Evolutionary conservation across 306 rosid genomes (phyloP).

Genomic region (Coriaria nepalensis): DNA sequence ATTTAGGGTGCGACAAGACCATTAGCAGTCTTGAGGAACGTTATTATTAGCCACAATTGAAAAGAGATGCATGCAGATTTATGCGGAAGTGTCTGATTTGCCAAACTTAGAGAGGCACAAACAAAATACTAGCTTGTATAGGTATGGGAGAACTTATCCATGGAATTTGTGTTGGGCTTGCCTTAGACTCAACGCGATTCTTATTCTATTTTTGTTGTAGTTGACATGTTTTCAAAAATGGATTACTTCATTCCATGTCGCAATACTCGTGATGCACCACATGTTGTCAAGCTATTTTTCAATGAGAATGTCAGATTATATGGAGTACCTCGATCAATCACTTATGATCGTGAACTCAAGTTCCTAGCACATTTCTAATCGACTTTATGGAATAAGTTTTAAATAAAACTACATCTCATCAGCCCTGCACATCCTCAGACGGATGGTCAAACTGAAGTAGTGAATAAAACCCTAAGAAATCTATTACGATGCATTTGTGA

Average conservation of each 20-base stretch:
- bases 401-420: neutral
- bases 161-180: neutral
- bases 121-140: neutral
- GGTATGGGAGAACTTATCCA: neutral
- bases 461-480: too few relatives aligned
- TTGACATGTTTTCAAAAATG: neutral
- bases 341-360: conserved; percentile 5
- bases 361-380: conserved; percentile 7
- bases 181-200: neutral
- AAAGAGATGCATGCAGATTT: neutral
- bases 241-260: neutral
- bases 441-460: too few relatives aligned
- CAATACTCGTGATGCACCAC: neutral
- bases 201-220: neutral
- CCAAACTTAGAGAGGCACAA: neutral
- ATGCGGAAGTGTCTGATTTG: neutral
- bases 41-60: neutral
- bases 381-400: neutral
- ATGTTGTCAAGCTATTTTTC: neutral
- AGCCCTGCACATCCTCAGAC: neutral
- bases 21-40: neutral
- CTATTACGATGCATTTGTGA: too few relatives aligned
- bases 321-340: conserved; percentile 1
- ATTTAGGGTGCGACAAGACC: too few relatives aligned
- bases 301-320: neutral